A percentile compares a stretch with the other conserved stretches of the same genome.
Evolutionary conservation across 2,329 filamentous ascomycete species (phyloP).

Genomic region (Venturia pyrina): DNA sequence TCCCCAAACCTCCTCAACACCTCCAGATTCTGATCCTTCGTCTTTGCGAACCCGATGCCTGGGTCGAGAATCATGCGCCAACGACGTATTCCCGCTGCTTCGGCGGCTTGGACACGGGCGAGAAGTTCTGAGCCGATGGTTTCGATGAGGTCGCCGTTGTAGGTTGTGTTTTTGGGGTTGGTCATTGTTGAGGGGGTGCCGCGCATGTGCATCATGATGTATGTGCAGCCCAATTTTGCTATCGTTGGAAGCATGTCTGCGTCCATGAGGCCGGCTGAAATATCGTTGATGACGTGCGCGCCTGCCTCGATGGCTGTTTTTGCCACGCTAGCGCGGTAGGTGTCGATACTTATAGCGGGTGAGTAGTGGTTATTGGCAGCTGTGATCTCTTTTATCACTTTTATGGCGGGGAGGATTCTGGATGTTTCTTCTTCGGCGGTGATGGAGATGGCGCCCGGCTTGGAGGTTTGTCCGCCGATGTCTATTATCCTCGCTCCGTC

Average conservation of each 20-base stretch:
- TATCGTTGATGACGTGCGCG: constrained; percentile 90
- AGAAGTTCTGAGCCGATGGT: constrained; percentile 60
- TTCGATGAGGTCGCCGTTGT: constrained; percentile 57
- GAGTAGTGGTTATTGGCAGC: constrained; percentile 22
- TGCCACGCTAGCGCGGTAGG: constrained; percentile 79
- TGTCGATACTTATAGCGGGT: constrained; percentile 80
- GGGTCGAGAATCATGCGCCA: constrained; percentile 96
- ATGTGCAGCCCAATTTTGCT: constrained; percentile 65
- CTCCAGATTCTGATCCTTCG: constrained; percentile 67
- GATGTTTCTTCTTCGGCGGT: constrained; percentile 62
- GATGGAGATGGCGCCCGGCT: constrained; percentile 63
- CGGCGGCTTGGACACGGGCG: constrained; percentile 61
- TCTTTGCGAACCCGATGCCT: constrained; percentile 90
- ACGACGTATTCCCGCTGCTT: constrained; percentile 70
- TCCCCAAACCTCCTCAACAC: constrained; percentile 59
- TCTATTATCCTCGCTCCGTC: constrained; percentile 78
- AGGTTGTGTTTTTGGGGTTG: constrained; percentile 46
- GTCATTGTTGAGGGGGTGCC: constrained; percentile 79
- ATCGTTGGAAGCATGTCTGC: constrained; percentile 71
- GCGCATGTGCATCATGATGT: constrained; percentile 89
- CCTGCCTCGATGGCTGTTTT: constrained; percentile 65
- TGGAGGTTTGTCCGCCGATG: constrained; percentile 85
- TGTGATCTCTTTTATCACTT: constrained; percentile 22
- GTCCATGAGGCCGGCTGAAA: constrained; percentile 66
- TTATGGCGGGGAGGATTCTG: constrained; percentile 71